Evolutionary conservation across 2,329 filamentous ascomycete species (phyloP).

Genomic region (Graphium sp.): DNA sequence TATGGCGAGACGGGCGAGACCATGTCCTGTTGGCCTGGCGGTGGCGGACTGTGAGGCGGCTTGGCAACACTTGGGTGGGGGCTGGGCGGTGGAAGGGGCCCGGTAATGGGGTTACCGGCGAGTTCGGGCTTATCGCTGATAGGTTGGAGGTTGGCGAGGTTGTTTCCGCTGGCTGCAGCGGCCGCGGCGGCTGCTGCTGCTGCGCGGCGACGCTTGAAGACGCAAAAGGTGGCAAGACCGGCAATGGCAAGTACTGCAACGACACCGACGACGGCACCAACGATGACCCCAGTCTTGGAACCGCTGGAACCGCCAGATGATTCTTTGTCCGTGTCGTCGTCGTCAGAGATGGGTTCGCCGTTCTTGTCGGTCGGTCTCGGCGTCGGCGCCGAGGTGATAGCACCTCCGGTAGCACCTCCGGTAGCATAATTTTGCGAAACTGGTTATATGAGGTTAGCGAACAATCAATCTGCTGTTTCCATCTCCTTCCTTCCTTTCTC

Average conservation of each 20-base stretch:
- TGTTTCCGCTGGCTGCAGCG: slow-evolving; percentile 1
- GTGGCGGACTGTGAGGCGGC: background rate
- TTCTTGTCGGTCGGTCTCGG: no score
- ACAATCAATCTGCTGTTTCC: no score
- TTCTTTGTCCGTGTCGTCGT: slow-evolving; percentile 5
- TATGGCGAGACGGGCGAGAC: no score
- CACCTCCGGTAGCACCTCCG: slow-evolving; percentile 5
- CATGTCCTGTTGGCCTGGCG: slow-evolving; percentile 3
- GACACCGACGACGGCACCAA: slow-evolving; percentile 12
- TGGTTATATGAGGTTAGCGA: slow-evolving; percentile 7
- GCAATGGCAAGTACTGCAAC: slow-evolving; percentile 11
- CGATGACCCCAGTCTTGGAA: slow-evolving; percentile 17
- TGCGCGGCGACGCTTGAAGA: slow-evolving; percentile 11
- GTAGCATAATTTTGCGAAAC: slow-evolving; percentile 11
- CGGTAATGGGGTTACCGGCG: slow-evolving; percentile 7
- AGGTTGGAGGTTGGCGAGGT: slow-evolving; percentile 1
- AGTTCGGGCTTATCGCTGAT: slow-evolving; percentile 17
- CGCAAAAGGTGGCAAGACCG: slow-evolving; percentile 16
- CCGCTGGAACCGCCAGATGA: no score
- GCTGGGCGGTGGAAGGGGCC: slow-evolving; percentile 10
- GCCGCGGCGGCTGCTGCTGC: slow-evolving; percentile 7
- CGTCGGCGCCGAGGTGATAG: slow-evolving; percentile 2
- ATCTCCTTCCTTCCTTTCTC: no score
- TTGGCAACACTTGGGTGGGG: slow-evolving; percentile 13
- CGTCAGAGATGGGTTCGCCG: no score